Evolutionary conservation across 176 grass and related monocot genomes (phyloP), one percentile per base, ranked within the genome.

Genomic region (Typha latifolia): DNA sequence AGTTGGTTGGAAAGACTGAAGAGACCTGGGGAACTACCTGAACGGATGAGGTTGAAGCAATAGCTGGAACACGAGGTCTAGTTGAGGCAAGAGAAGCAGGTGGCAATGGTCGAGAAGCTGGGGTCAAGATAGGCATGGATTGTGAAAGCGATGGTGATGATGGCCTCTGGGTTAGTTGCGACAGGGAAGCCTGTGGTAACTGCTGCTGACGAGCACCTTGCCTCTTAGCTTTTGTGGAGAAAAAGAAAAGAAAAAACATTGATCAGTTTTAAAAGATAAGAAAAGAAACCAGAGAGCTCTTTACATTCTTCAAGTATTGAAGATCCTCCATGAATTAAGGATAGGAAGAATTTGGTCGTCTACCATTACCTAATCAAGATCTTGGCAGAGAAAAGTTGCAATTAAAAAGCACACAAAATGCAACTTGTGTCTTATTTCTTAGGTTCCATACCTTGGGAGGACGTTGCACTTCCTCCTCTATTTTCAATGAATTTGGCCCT

Each of bases 401-500:
- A 3, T 13, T 18, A 20, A 32, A 9, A 48, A 19, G 47, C 63
- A 32, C 34, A 67, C 19, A 66, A 51, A 19, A 11, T 32, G 49
- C 21, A 16, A 61, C 13, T 63, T n/a, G 13, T 18, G 61, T 51
- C 31, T 63, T 49, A 74, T 75, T 62, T 9, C 32, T 43, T 53
- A 63, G 21, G 13, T 34, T 70, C 26, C 62, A 49, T 82, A 84
- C 84, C 79, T 63, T 82, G 74, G 21, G 48, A 59, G 21, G 29
- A 56, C 47, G 31, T 6, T 32, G 72, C 18, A 57, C 63, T 32
- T n/a, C 6, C 26, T 70, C 70, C 78, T 49, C 81, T 80, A 62
- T 71, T 65, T 47, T 87, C 87, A 75, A 91, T 78, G 61, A 91
- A 96, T 84, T 97, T 97, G 48, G 78, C 78, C 53, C 85, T 80